Conservation (phyloP, 768 basidiomycete genomes). For the Collybia sp. region DNA sequence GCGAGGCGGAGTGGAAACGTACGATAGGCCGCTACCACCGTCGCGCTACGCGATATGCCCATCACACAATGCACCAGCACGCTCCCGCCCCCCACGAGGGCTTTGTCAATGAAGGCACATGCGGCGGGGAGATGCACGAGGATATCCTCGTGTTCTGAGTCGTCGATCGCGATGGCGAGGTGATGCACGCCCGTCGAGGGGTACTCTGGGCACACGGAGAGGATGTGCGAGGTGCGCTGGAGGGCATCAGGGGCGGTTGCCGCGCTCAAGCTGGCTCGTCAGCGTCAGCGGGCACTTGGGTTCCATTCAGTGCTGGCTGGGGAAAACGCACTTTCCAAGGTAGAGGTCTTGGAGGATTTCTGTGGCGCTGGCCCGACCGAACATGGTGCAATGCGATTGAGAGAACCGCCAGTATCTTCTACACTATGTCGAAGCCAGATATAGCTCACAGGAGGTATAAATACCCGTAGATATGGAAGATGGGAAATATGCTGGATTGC, state of each 20-base stretch:
- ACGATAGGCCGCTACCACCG: slow-evolving; percentile 49
- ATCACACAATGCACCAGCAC: slow-evolving; percentile 73
- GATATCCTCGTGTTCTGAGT: slow-evolving; percentile 46
- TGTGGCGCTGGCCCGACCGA: too few species aligned
- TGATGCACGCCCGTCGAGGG: slow-evolving; percentile 38
- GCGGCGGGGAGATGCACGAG: slow-evolving; percentile 59
- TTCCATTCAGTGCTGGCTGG: too few species aligned
- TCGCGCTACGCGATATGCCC: slow-evolving; percentile 67
- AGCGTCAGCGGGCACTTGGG: too few species aligned
- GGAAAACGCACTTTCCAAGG: too few species aligned
- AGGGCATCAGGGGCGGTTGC: slow-evolving; percentile 23
- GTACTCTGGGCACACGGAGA: slow-evolving; percentile 57
- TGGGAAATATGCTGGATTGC: too few species aligned
- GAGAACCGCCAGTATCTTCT: too few species aligned
- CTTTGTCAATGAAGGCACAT: slow-evolving; percentile 58
- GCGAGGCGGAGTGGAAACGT: slow-evolving; percentile 1
- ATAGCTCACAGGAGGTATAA: too few species aligned
- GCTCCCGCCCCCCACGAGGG: slow-evolving; percentile 45
- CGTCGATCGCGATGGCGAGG: slow-evolving; percentile 34
- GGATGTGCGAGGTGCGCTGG: slow-evolving; percentile 47
- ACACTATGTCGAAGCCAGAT: too few species aligned
- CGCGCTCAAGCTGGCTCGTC: slow-evolving; percentile 26
- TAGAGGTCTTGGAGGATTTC: too few species aligned
- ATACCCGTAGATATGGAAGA: too few species aligned
- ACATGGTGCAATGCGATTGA: too few species aligned